Evolutionary conservation across 1,284 basidiomycete genomes (phyloP).

Genomic region (Moesziomyces antarcticus): DNA sequence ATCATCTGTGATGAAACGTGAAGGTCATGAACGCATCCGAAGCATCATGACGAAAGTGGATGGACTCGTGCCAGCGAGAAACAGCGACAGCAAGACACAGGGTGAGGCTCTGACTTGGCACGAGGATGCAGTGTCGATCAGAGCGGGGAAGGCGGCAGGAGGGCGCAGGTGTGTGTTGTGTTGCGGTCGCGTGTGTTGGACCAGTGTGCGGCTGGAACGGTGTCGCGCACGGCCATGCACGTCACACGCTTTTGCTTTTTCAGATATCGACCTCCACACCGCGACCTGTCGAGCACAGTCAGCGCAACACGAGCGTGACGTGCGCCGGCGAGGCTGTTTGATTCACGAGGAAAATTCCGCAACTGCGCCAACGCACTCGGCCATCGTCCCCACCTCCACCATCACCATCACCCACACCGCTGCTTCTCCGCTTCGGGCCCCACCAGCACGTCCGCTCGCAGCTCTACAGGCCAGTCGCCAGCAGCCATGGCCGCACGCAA

Average conservation of each 20-base stretch:
- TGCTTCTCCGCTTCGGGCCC: neutral
- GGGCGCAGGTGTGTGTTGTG: neutral
- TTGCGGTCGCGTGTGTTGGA: neutral
- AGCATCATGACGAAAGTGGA: no score
- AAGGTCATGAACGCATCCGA: no score
- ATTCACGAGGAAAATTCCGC: neutral
- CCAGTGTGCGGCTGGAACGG: no score
- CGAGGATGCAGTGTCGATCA: no score
- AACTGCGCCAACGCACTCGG: neutral
- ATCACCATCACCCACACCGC: neutral
- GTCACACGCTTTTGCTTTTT: neutral
- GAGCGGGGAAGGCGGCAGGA: neutral
- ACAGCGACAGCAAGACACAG: no score
- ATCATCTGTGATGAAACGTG: no score
- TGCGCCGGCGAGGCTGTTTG: neutral
- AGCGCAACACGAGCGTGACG: neutral
- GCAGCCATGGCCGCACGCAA: conserved; percentile 34
- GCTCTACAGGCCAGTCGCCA: no score
- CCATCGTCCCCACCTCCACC: neutral
- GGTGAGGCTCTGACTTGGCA: no score
- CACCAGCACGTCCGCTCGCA: neutral
- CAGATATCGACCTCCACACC: no score
- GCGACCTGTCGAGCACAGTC: neutral
- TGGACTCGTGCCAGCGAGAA: no score
- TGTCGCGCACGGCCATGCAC: neutral